Percentiles rank a stretch among this genome's conserved stretches.
phyloP scores from a whole-genome alignment of 495 filamentous ascomycete genomes.

The Penicillium coprophilum region DNA sequence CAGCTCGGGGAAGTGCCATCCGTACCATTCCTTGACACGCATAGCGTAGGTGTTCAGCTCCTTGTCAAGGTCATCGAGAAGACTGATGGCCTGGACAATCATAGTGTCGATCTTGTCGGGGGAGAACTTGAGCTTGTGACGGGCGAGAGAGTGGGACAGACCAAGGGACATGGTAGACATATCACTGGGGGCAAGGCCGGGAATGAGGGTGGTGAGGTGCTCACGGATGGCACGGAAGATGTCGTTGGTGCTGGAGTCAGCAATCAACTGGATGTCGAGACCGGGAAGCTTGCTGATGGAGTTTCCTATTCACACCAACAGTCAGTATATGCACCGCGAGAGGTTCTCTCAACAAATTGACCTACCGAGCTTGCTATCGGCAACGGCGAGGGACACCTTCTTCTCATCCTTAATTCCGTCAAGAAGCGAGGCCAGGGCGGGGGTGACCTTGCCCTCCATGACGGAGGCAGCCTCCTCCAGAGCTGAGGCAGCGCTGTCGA shows the following conservation, averaged over 20 bases:
- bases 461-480: slow-evolving; percentile 85
- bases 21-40: slow-evolving; percentile 99
- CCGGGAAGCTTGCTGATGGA: slow-evolving; percentile 91
- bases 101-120: slow-evolving; percentile 99
- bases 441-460: slow-evolving; percentile 94
- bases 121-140: slow-evolving; percentile 98
- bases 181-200: slow-evolving; percentile 79
- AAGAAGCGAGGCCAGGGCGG: slow-evolving; percentile 76
- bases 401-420: slow-evolving; percentile 95
- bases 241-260: slow-evolving; percentile 82
- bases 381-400: slow-evolving; percentile 92
- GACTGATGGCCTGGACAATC: slow-evolving; percentile 95
- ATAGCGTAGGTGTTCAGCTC: slow-evolving; percentile 98
- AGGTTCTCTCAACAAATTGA: slow-evolving; percentile 10
- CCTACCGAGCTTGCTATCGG: slow-evolving; percentile 87
- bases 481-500: slow-evolving; percentile 82
- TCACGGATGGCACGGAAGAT: slow-evolving; percentile 91
- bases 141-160: slow-evolving; percentile 94
- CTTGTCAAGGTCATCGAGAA: slow-evolving; percentile 96
- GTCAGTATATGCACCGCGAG: slow-evolving; percentile 10
- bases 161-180: slow-evolving; percentile 91
- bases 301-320: slow-evolving; percentile 49
- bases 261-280: slow-evolving; percentile 77
- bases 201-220: slow-evolving; percentile 86
- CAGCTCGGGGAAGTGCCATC: slow-evolving; percentile 99